Base-by-base conservation (phyloP, 257 asterid species). In the Prunella vulgaris region DNA sequence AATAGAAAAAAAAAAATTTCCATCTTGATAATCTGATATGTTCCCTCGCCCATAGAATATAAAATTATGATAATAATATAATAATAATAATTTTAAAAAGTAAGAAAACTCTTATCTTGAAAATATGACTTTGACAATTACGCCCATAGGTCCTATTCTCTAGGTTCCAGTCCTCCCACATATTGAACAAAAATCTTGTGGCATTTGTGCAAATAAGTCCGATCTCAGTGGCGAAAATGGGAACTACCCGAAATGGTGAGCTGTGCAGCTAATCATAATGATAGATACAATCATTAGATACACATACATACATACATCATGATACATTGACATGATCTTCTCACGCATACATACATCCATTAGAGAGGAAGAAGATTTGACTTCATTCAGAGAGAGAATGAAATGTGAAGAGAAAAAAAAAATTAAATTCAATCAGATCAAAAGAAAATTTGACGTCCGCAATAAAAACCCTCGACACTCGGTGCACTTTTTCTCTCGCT, bases 371-470 rank as follows among this genome's bases (percentile, higher is more conserved):
- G 68, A 66, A 68, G 78, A 28, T 69, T 78, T 78, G 79, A 78
- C 82, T 74, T 78, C 76, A 38, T 49, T 63, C 7, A 21, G 48
- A 35, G 75, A 35, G 61, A 73, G 37, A 70, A 75, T 64, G 87
- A 79, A 77, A 61, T 13, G 66, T 37, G 66, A 64, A 38, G 48
- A 60, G 74, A 75, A 74, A 46, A 46, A 49, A 52, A 75, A 74
- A 46, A 46, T 15, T 18, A 65, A 65, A 78, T 79, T 77, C 75
- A 85, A 87, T 84, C 83, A 74, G 77, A 80, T 82, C 73, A 73
- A 84, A 84, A 84, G 56, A 65, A 64, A 33, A 14, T 83, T 88
- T 88, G 92, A 84, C 88, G 90, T 88, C 95, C 92, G 92, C 80
- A 71, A 79, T 78, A 80, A 79, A 81, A 73, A 56, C 81, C 78